Conservation (phyloP, 1,284 basidiomycete species). For the Trichosporon faecale region DNA sequence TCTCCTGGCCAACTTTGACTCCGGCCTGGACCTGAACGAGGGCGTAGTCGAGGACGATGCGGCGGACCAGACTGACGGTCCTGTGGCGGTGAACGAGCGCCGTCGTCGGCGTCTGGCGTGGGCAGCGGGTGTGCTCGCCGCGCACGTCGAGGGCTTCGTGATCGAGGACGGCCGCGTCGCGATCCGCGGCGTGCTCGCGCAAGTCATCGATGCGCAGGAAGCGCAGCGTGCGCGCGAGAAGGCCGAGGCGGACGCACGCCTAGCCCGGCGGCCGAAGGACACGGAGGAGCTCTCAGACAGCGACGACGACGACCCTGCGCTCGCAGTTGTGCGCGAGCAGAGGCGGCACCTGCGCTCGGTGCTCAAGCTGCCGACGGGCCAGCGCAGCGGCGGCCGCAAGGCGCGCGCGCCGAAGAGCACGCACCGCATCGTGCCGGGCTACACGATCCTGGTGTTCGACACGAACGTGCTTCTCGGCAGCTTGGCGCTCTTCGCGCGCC, state of each 20-base stretch:
- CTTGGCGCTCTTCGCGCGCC: constrained; percentile 64
- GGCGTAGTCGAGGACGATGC: constrained; percentile 68
- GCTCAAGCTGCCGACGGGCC: constrained; percentile 22
- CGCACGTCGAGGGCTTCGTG: constrained; percentile 71
- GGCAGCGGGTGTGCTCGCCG: constrained; percentile 66
- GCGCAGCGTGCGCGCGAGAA: constrained; percentile 55
- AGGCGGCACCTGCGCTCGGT: constrained; percentile 53
- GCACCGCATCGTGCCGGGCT: constrained; percentile 67
- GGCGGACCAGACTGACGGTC: constrained; percentile 56
- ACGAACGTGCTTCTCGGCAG: constrained; percentile 89
- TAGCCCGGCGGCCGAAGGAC: constrained; percentile 49
- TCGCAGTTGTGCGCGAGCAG: constrained; percentile 65
- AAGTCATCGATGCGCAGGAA: constrained; percentile 68
- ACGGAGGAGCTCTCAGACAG: constrained; percentile 58
- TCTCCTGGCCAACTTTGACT: constrained; percentile 61
- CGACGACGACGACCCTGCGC: constrained; percentile 65
- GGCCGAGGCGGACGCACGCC: constrained; percentile 31
- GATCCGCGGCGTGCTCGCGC: constrained; percentile 62
- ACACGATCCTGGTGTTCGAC: constrained; percentile 86
- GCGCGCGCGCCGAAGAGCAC: constrained; percentile 4
- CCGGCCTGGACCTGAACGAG: constrained; percentile 58
- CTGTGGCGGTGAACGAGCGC: constrained; percentile 49
- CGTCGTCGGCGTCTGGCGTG: constrained; percentile 74
- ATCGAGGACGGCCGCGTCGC: constrained; percentile 58
- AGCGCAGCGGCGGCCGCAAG: neutral